Percentiles rank a stretch among this genome's conserved stretches.
Conservation (phyloP, 257 asterid species). For the Solanum medicagineum region DNA sequence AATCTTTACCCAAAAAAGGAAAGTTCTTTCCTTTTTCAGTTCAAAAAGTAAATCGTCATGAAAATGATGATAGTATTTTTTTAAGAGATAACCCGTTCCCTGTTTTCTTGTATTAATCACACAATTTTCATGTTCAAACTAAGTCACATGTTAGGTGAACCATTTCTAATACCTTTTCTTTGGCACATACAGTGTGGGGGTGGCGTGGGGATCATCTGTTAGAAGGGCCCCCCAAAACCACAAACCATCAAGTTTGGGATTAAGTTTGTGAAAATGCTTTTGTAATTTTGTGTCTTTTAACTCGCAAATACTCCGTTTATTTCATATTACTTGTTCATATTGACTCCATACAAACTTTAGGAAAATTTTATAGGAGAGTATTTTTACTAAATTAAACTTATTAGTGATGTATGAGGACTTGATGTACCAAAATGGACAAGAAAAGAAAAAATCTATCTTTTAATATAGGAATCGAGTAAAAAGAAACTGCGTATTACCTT, state of each 20-base stretch:
- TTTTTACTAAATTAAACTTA: too few relatives aligned
- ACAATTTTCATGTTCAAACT: background rate
- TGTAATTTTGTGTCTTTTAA: background rate
- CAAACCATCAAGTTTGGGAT: slow-evolving; percentile 24
- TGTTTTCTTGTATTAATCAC: background rate
- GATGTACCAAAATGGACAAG: too few relatives aligned
- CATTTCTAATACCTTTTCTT: background rate
- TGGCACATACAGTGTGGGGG: background rate
- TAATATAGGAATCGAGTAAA: background rate
- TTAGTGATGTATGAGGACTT: too few relatives aligned
- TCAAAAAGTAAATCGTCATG: background rate
- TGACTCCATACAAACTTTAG: too few relatives aligned
- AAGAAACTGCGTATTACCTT: background rate
- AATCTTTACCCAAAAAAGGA: background rate
- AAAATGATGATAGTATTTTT: background rate
- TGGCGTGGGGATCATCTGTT: background rate
- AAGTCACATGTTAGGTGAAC: background rate
- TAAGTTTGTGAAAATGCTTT: slow-evolving; percentile 23
- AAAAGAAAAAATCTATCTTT: too few relatives aligned
- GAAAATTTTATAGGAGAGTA: too few relatives aligned
- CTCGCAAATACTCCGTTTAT: too few relatives aligned
- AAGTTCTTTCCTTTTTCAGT: background rate
- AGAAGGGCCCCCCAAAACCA: slow-evolving; percentile 16
- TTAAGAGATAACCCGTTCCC: background rate
- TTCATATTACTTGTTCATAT: too few relatives aligned